These are phyloP conservation scores for Daldinia bambusicola DNA, from an alignment of 495 filamentous ascomycete species.

Conservation along the genomic window DNA sequence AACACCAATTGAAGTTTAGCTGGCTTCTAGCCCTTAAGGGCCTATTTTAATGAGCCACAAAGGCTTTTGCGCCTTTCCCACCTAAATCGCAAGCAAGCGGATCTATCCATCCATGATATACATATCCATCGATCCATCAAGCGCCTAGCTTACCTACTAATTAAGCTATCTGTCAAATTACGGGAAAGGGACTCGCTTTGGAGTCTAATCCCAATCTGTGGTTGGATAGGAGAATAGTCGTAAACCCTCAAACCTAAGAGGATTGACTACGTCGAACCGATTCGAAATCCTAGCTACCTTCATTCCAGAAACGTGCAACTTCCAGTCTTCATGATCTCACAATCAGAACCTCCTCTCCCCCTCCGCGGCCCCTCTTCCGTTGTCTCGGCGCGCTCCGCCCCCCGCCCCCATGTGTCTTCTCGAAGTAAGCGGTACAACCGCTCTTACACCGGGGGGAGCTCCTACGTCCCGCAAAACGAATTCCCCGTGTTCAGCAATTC, in stretches of 20 bases:
- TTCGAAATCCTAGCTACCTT: constrained; percentile 16
- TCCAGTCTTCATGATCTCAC: constrained; percentile 72
- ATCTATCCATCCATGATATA: constrained; percentile 19
- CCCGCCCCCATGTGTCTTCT: constrained; percentile 57
- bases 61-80: constrained; percentile 26
- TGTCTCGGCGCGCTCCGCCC: constrained; percentile 53
- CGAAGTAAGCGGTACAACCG: constrained; percentile 76
- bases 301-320: constrained; percentile 10
- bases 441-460: constrained; percentile 80
- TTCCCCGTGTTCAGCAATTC: constrained; percentile 91
- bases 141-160: neutral
- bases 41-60: constrained; percentile 27
- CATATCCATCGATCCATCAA: constrained; percentile 13
- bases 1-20: neutral
- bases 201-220: constrained; percentile 7
- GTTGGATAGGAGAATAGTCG: constrained; percentile 3
- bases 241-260: constrained; percentile 1
- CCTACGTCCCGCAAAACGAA: constrained; percentile 81
- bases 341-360: constrained; percentile 68
- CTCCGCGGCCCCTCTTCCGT: constrained; percentile 70
- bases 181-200: constrained; percentile 8
- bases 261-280: constrained; percentile 7
- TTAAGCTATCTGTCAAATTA: constrained; percentile 9
- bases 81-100: constrained; percentile 22
- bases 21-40: neutral